These are phyloP conservation scores for Mycena alexandri DNA, from an alignment of 768 basidiomycete species.

Conservation along the genomic window DNA sequence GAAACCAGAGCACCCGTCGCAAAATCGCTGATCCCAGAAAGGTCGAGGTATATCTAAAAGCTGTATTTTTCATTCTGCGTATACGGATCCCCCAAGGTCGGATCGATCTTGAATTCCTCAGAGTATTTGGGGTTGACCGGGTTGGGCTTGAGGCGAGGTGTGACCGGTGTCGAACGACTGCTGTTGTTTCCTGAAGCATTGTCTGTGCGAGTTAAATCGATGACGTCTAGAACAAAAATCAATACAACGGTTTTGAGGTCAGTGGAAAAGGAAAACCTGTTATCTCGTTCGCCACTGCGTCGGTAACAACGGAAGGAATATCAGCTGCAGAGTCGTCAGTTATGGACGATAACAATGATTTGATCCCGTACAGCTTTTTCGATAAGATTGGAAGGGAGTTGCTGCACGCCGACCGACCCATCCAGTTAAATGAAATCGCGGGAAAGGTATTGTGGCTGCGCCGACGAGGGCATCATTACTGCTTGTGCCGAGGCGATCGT, in stretches of 20 bases:
- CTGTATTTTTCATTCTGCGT: neutral
- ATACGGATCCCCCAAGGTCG: slow-evolving; percentile 5
- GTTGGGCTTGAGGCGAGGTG: slow-evolving; percentile 8
- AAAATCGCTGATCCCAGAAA: no score
- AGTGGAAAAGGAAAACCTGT: neutral
- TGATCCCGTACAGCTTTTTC: no score
- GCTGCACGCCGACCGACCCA: neutral
- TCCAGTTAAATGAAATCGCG: neutral
- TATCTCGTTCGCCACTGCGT: neutral
- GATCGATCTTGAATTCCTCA: slow-evolving; percentile 5
- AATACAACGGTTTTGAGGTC: neutral
- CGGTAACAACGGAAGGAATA: neutral
- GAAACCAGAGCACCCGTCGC: no score
- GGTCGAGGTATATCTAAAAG: no score
- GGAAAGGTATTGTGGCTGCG: neutral
- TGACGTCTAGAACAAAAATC: neutral
- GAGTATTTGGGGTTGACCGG: slow-evolving; percentile 2
- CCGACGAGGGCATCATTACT: neutral
- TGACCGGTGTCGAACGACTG: neutral
- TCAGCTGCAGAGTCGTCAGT: no score
- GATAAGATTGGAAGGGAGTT: neutral
- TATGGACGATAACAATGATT: no score
- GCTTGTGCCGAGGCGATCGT: neutral
- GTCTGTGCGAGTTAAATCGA: neutral
- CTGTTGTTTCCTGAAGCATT: neutral